phyloP scores from a whole-genome alignment of 257 asterid species.

The Fraxinus anomala region DNA sequence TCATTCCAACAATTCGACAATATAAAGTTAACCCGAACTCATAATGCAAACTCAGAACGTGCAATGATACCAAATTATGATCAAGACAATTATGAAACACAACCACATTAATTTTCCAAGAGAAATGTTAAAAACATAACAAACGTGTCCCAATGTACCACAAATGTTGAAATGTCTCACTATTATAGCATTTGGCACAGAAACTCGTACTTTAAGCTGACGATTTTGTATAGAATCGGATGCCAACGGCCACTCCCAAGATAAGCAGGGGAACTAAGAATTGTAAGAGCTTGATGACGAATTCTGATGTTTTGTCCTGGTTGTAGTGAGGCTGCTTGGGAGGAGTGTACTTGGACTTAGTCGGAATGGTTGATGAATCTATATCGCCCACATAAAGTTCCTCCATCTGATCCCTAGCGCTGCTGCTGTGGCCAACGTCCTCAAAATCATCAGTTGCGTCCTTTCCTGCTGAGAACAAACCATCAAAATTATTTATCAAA shows the following conservation, averaged over 20 bases:
- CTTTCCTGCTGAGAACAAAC: constrained; percentile 50
- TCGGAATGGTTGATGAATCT: constrained; percentile 52
- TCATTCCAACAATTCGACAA: neutral
- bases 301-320: constrained; percentile 65
- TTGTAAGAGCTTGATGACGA: constrained; percentile 74
- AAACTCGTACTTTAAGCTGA: constrained; percentile 42
- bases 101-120: constrained; percentile 12
- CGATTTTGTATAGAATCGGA: constrained; percentile 75
- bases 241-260: constrained; percentile 66
- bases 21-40: neutral
- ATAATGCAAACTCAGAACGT: neutral
- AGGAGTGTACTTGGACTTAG: constrained; percentile 44
- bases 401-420: constrained; percentile 66
- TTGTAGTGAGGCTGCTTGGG: constrained; percentile 58
- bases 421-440: constrained; percentile 85
- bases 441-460: constrained; percentile 88
- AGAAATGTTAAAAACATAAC: constrained; percentile 1
- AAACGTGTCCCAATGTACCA: constrained; percentile 13
- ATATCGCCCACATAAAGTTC: constrained; percentile 68
- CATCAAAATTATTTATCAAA: neutral
- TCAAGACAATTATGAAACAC: constrained; percentile 23
- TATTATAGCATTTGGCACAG: neutral
- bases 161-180: constrained; percentile 20
- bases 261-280: constrained; percentile 74
- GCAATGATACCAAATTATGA: neutral